Percentiles rank a stretch among this genome's conserved stretches.
Evolutionary conservation across 805 yeast genomes (phyloP).

Genomic region (Candida pseudoglaebosa): DNA sequence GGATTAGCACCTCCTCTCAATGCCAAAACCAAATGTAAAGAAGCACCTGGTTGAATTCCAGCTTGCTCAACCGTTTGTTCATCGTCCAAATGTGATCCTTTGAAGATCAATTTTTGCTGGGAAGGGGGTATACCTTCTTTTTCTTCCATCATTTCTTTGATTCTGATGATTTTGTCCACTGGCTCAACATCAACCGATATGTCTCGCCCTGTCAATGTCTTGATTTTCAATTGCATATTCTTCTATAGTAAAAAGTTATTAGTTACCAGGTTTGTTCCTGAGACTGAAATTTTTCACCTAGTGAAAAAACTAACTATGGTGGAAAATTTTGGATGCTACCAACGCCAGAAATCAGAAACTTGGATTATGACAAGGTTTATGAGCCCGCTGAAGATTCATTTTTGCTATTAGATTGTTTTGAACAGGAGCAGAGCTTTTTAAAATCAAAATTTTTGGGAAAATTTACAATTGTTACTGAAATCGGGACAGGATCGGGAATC

Average conservation of each 20-base stretch:
- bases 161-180: constrained; percentile 59
- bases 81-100: constrained; percentile 91
- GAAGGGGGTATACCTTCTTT: constrained; percentile 96
- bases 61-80: constrained; percentile 67
- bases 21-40: constrained; percentile 85
- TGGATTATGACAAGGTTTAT: constrained; percentile 72
- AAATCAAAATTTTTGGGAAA: constrained; percentile 10
- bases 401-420: constrained; percentile 76
- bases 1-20: constrained; percentile 98
- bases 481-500: constrained; percentile 92
- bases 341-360: constrained; percentile 60
- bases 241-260: no score
- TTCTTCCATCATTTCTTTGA: constrained; percentile 91
- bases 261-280: constrained; percentile 1
- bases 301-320: not conserved
- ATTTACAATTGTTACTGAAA: constrained; percentile 52
- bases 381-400: constrained; percentile 96
- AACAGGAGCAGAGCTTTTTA: constrained; percentile 46
- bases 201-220: constrained; percentile 81
- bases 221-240: constrained; percentile 64
- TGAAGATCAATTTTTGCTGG: constrained; percentile 86
- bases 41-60: constrained; percentile 81
- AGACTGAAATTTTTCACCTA: not conserved
- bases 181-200: constrained; percentile 74
- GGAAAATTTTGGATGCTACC: constrained; percentile 54